Conservation (phyloP, 2,329 filamentous ascomycete genomes). For the Dothistroma septosporum region DNA sequence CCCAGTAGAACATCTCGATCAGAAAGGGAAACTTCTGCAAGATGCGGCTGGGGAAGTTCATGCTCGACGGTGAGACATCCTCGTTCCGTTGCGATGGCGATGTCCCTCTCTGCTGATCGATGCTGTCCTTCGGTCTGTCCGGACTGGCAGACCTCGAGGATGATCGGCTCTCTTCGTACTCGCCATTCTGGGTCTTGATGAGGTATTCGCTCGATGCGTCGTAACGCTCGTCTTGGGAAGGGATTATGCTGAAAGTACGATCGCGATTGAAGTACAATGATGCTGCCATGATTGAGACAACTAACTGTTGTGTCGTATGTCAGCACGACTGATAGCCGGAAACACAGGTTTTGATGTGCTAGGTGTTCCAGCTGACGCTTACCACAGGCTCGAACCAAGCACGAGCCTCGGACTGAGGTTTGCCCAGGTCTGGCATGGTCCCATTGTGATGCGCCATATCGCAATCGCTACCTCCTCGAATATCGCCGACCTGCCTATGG, state of each 20-base stretch:
- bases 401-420: slow-evolving; percentile 25
- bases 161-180: slow-evolving; percentile 16
- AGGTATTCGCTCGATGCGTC: slow-evolving; percentile 20
- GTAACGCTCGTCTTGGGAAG: slow-evolving; percentile 3
- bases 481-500: background rate
- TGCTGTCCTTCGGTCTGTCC: slow-evolving; percentile 44
- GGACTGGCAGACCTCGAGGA: slow-evolving; percentile 31
- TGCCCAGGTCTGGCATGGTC: slow-evolving; percentile 19
- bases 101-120: slow-evolving; percentile 48
- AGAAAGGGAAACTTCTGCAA: slow-evolving; percentile 66
- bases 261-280: slow-evolving; percentile 41
- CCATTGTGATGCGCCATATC: slow-evolving; percentile 1
- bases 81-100: slow-evolving; percentile 42
- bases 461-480: background rate
- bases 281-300: slow-evolving; percentile 41
- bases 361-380: slow-evolving; percentile 7
- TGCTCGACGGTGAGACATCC: slow-evolving; percentile 4
- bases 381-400: slow-evolving; percentile 29
- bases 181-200: slow-evolving; percentile 17
- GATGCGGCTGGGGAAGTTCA: slow-evolving; percentile 57
- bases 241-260: slow-evolving; percentile 34
- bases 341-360: background rate
- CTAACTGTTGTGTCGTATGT: slow-evolving; percentile 32
- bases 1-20: slow-evolving; percentile 72
- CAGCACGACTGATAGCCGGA: slow-evolving; percentile 3